These are phyloP conservation scores for Ambrosiella beaveri DNA, from an alignment of 2,329 filamentous ascomycete species.

Conservation along the genomic window DNA sequence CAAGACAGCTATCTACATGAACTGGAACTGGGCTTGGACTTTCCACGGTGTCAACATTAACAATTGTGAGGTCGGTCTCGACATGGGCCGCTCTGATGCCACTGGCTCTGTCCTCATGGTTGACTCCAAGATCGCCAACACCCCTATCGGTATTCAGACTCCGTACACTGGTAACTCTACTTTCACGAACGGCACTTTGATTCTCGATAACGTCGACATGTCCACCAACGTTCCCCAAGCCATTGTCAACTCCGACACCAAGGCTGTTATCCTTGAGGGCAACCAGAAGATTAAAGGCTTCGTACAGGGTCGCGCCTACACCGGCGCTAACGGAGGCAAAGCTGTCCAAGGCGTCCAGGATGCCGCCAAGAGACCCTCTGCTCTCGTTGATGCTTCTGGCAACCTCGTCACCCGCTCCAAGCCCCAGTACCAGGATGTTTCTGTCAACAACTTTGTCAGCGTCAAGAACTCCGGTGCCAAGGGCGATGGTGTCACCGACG, in stretches of 20 bases:
- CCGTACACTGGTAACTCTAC: slow-evolving; percentile 47
- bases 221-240: slow-evolving; percentile 46
- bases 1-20: slow-evolving; percentile 71
- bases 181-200: slow-evolving; percentile 60
- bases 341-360: slow-evolving; percentile 41
- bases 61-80: slow-evolving; percentile 56
- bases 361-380: slow-evolving; percentile 42
- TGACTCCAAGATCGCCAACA: slow-evolving; percentile 65
- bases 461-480: slow-evolving; percentile 69
- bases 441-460: slow-evolving; percentile 57
- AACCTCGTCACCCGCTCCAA: slow-evolving; percentile 69
- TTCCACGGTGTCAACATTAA: slow-evolving; percentile 62
- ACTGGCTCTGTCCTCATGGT: slow-evolving; percentile 74
- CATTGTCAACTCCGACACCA: slow-evolving; percentile 40
- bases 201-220: slow-evolving; percentile 86
- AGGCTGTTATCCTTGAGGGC: slow-evolving; percentile 46
- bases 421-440: slow-evolving; percentile 64
- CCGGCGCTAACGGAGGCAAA: slow-evolving; percentile 26
- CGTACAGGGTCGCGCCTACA: slow-evolving; percentile 65
- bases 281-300: slow-evolving; percentile 54
- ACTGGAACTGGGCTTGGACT: slow-evolving; percentile 83
- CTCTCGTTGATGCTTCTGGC: slow-evolving; percentile 44
- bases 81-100: slow-evolving; percentile 55
- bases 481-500: slow-evolving; percentile 76
- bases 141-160: slow-evolving; percentile 58